These are phyloP conservation scores for Calonectria leucothoes DNA, from an alignment of 2,329 filamentous ascomycete species.

Conservation along the genomic window DNA sequence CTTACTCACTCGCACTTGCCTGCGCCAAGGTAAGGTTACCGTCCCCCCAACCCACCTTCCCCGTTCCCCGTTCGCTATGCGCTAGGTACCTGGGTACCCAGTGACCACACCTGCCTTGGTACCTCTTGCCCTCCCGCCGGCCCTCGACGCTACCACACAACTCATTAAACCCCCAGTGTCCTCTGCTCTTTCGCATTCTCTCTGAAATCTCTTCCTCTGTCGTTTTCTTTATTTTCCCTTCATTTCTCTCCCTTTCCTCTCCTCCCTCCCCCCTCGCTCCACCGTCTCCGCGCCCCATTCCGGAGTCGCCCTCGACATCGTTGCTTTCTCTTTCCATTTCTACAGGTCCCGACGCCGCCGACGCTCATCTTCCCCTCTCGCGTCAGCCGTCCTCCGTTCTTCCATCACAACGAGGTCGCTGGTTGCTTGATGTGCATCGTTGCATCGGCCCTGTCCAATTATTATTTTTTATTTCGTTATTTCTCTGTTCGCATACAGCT, in stretches of 20 bases:
- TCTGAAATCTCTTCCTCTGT: slow-evolving; percentile 47
- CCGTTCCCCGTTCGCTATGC: slow-evolving; percentile 25
- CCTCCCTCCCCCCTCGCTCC: slow-evolving; percentile 42
- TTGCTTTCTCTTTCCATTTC: slow-evolving; percentile 40
- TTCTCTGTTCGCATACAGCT: slow-evolving; percentile 56
- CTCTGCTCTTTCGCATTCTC: slow-evolving; percentile 39
- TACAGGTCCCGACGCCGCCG: slow-evolving; percentile 40
- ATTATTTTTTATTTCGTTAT: slow-evolving; percentile 42
- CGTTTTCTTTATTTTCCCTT: slow-evolving; percentile 45
- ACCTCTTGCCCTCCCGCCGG: slow-evolving; percentile 28
- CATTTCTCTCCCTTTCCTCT: slow-evolving; percentile 38
- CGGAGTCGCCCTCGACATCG: slow-evolving; percentile 41
- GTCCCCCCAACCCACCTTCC: slow-evolving; percentile 33
- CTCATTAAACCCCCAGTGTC: slow-evolving; percentile 49
- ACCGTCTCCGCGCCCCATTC: slow-evolving; percentile 48
- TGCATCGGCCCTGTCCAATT: slow-evolving; percentile 42
- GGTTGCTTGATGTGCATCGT: slow-evolving; percentile 42
- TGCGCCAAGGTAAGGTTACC: slow-evolving; percentile 33
- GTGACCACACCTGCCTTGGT: neutral
- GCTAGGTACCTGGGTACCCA: slow-evolving; percentile 19
- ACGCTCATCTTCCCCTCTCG: slow-evolving; percentile 35
- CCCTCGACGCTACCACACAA: slow-evolving; percentile 41
- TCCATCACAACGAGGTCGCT: slow-evolving; percentile 40
- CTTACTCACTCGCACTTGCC: slow-evolving; percentile 30
- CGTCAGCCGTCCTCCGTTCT: slow-evolving; percentile 45